phyloP scores from a whole-genome alignment of 257 asterid genomes.

The Petrea volubilis region DNA sequence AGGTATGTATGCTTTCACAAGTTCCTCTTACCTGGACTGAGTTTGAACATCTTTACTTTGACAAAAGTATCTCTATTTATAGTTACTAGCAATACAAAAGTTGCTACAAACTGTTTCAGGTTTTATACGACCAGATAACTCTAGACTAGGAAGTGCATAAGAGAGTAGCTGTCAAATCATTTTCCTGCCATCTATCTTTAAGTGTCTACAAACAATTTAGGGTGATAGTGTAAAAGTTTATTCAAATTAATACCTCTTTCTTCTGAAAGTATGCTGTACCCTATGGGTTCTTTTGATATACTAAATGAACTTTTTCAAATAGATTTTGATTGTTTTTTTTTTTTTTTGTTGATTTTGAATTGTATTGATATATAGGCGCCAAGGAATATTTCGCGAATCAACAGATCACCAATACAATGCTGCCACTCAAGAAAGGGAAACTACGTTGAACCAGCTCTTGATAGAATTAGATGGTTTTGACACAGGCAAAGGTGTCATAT shows the following conservation, averaged over 20 bases:
- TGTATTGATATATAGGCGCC: slow-evolving; percentile 65
- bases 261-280: background rate
- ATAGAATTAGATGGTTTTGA: slow-evolving; percentile 97
- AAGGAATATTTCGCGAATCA: slow-evolving; percentile 64
- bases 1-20: slow-evolving; percentile 51
- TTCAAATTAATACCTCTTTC: background rate
- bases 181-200: background rate
- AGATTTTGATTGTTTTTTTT: background rate
- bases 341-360: slow-evolving; percentile 11
- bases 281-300: background rate
- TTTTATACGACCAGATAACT: background rate
- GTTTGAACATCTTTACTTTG: slow-evolving; percentile 11
- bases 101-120: background rate
- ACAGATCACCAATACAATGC: slow-evolving; percentile 63
- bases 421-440: slow-evolving; percentile 95
- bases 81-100: background rate
- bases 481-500: slow-evolving; percentile 98
- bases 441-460: slow-evolving; percentile 95
- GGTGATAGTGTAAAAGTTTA: background rate
- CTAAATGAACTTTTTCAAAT: background rate
- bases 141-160: background rate
- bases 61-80: background rate
- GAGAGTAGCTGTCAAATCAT: background rate
- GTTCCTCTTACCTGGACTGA: slow-evolving; percentile 14
- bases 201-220: background rate